Conservation (phyloP, 495 filamentous ascomycete genomes). For the Penicillium fimorum region DNA sequence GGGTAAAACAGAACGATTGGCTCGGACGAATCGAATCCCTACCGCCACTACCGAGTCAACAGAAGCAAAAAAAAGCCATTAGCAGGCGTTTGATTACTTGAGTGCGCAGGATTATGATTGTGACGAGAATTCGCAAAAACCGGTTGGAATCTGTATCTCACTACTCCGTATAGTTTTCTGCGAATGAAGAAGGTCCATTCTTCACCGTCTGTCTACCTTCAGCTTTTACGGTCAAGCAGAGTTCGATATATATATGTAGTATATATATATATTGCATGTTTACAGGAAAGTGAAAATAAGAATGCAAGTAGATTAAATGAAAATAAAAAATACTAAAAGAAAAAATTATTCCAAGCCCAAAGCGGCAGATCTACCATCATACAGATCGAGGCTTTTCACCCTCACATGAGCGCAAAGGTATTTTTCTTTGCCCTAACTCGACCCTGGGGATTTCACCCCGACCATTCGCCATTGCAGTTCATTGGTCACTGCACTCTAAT, state of each 20-base stretch:
- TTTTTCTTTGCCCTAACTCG: neutral
- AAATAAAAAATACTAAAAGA: neutral
- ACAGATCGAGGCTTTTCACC: conserved; percentile 9
- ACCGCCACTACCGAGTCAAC: neutral
- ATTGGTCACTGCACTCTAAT: conserved; percentile 8
- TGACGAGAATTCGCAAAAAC: neutral
- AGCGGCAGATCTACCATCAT: conserved; percentile 15
- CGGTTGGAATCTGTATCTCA: neutral
- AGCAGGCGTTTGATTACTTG: conserved; percentile 6
- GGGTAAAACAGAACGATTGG: conserved; percentile 11
- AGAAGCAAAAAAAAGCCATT: conserved; percentile 18
- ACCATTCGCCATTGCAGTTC: neutral
- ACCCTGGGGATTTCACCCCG: neutral
- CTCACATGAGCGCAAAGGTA: conserved; percentile 19
- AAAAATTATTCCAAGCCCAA: neutral
- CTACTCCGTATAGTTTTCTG: neutral
- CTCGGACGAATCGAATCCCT: neutral
- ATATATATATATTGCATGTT: neutral
- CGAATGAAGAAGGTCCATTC: neutral
- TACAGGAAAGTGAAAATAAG: neutral
- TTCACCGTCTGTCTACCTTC: neutral
- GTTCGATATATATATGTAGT: neutral
- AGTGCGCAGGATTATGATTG: neutral
- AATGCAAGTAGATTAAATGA: neutral
- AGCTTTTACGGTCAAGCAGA: neutral